Conservation (phyloP, 108 stramenopile species). For the Skeletonema menzelii region DNA sequence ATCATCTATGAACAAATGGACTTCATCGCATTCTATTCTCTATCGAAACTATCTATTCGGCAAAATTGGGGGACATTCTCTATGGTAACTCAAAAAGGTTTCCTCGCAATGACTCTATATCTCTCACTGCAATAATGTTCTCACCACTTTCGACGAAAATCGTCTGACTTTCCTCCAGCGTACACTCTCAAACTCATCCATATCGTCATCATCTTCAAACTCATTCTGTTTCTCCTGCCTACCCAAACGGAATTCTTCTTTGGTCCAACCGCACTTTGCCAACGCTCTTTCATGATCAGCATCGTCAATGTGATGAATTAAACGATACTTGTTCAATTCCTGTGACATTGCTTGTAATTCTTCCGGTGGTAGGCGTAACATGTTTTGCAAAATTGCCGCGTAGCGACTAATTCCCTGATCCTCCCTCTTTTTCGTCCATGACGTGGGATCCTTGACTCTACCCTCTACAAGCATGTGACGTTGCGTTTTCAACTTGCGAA, state of each 20-base stretch:
- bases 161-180: conserved; percentile 4
- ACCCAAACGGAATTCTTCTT: conserved; percentile 65
- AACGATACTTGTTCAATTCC: conserved; percentile 66
- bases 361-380: conserved; percentile 52
- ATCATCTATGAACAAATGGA: neutral
- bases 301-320: conserved; percentile 82
- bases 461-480: conserved; percentile 55
- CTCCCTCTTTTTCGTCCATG: conserved; percentile 74
- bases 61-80: neutral
- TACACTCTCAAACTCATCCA: conserved; percentile 1
- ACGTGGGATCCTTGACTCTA: conserved; percentile 55
- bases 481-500: conserved; percentile 83
- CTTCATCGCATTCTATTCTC: neutral
- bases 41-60: neutral
- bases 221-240: conserved; percentile 14
- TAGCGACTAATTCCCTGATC: conserved; percentile 78
- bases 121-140: neutral
- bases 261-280: conserved; percentile 67
- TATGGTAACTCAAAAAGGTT: neutral
- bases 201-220: conserved; percentile 11
- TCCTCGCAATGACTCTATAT: neutral
- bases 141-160: conserved; percentile 3
- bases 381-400: conserved; percentile 69
- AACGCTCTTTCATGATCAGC: conserved; percentile 56
- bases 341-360: conserved; percentile 55